Percentiles rank a stretch among this genome's conserved stretches.
Conservation (phyloP, 306 rosid genomes). For the Castanospermum australe region DNA sequence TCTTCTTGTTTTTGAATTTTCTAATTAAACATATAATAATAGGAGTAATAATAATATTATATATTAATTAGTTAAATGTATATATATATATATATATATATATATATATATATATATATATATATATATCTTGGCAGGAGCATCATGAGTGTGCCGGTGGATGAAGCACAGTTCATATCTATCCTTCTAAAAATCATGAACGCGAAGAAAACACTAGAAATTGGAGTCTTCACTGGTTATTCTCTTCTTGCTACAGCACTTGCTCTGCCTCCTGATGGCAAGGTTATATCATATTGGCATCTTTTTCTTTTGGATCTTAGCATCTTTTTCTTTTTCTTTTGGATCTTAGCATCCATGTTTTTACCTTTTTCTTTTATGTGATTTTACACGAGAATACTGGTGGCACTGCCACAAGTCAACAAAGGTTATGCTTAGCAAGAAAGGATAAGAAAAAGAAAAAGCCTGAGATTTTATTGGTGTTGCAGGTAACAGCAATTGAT, state of each 20-base stretch:
- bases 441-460: not conserved
- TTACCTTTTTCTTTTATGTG: too few relatives aligned
- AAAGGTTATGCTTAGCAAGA: not conserved
- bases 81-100: not conserved
- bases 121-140: conserved; percentile 33
- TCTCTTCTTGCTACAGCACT: conserved; percentile 71
- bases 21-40: not conserved
- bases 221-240: conserved; percentile 69
- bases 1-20: too few relatives aligned
- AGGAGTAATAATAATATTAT: too few relatives aligned
- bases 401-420: not conserved
- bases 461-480: not conserved
- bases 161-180: conserved; percentile 54
- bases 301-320: not conserved
- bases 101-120: too few relatives aligned
- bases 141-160: conserved; percentile 44
- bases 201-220: conserved; percentile 58
- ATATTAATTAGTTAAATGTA: too few relatives aligned
- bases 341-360: too few relatives aligned
- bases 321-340: too few relatives aligned
- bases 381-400: too few relatives aligned
- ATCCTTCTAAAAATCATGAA: conserved; percentile 57
- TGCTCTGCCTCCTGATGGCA: conserved; percentile 52
- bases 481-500: conserved; percentile 50
- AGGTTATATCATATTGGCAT: conserved; percentile 24